Conservation (phyloP, 2,329 filamentous ascomycete genomes). For the Ophiostoma piceae region DNA sequence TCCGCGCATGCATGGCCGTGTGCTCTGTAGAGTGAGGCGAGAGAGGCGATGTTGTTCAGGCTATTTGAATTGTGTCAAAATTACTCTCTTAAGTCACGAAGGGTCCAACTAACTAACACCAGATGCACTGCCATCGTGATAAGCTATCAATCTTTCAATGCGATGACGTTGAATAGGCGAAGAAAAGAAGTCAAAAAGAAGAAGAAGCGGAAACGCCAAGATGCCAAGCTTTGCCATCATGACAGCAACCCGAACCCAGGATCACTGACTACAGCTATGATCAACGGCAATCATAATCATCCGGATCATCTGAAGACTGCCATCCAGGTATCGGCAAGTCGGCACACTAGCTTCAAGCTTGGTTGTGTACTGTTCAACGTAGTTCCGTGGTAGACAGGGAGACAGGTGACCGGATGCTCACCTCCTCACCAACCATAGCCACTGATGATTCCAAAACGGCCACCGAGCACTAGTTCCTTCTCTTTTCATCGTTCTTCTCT, state of each 20-base stretch:
- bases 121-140: no score
- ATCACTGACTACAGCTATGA: background rate
- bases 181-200: background rate
- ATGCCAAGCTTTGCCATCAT: background rate
- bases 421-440: background rate
- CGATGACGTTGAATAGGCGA: background rate
- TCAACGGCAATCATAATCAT: background rate
- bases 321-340: background rate
- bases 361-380: no score
- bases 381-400: no score
- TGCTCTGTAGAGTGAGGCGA: no score
- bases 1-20: no score
- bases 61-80: no score
- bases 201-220: background rate
- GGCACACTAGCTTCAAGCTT: constrained; percentile 1
- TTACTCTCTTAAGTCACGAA: no score
- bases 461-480: constrained; percentile 1
- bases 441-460: background rate
- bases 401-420: no score
- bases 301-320: background rate
- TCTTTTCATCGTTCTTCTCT: background rate
- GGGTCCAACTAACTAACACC: no score
- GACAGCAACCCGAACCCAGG: background rate
- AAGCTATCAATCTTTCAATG: no score
- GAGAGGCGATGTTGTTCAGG: no score